Base-by-base conservation (phyloP, 176 grass and related monocot genomes). In the Stipa capillata region DNA sequence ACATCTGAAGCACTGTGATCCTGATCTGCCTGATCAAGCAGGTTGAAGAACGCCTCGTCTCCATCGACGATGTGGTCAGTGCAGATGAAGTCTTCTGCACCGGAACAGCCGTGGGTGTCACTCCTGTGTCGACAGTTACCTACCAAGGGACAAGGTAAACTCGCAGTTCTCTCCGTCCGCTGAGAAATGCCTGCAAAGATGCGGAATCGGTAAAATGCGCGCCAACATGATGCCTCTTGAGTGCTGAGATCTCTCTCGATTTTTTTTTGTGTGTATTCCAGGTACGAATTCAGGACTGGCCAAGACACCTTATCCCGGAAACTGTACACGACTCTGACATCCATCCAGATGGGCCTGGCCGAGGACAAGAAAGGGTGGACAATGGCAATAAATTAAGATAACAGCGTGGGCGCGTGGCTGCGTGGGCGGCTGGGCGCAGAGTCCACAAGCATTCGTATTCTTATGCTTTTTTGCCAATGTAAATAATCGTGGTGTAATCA, bases 51-150 rank as follows among this genome's bases (percentile, higher is more conserved):
- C 81, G 85, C 10, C 85, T 90, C 0, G 92, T 98, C 8, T 79
- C 85, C 24, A 60, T 98, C n/a, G 87, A 94, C 2, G 92, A 98
- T 59, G 68, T 98, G 15, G 25, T 84, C 20, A 45, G 27, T 9
- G 95, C 92, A 6, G 92, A 98, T 42, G 95, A 98, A 77, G 92
- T 98, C 7, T 98, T 98, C 73, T 94, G 95, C 83, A 98, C 95
- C 12, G 95, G 95, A 73, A 98, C 95, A 18, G 95, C 95, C 2
- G 92, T 98, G 7, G 95, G 92, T 37, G 80, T 94, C 79, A 83
- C 95, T 3, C 85, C 95, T 7, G 95, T 93, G 60, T 80, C 73
- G 4, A 89, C 80, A 8, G 42, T 98, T 28, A 90, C 89, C 27
- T 83, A 93, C 71, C 53, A 85, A 58, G 95, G 88, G 23, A 42